These are phyloP conservation scores for Fusarium succisae DNA, from an alignment of 2,329 filamentous ascomycete species.

Conservation along the genomic window DNA sequence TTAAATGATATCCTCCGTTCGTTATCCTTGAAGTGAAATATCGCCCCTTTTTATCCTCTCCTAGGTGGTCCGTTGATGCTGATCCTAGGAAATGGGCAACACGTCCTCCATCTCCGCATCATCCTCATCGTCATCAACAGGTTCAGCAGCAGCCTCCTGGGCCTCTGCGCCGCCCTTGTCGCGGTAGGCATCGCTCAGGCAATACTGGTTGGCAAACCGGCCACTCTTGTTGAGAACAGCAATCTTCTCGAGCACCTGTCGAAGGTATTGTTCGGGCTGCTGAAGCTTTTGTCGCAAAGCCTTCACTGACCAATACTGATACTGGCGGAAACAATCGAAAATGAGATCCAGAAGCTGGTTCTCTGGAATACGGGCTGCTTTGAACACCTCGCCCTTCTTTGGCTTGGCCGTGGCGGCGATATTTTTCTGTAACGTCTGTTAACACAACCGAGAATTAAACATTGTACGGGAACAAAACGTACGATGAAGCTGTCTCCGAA, in stretches of 20 bases:
- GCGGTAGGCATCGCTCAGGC: slow-evolving; percentile 70
- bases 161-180: slow-evolving; percentile 53
- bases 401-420: slow-evolving; percentile 60
- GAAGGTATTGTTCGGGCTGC: slow-evolving; percentile 94
- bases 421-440: slow-evolving; percentile 58
- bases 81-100: slow-evolving; percentile 44
- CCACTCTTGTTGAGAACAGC: slow-evolving; percentile 85
- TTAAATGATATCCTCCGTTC: not conserved
- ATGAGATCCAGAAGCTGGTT: slow-evolving; percentile 88
- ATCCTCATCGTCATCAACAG: slow-evolving; percentile 66
- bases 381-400: slow-evolving; percentile 75
- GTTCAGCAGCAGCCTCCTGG: slow-evolving; percentile 65
- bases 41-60: not conserved
- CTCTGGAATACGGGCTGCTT: slow-evolving; percentile 89
- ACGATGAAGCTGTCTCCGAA: slow-evolving; percentile 65
- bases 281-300: slow-evolving; percentile 78
- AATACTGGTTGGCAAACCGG: slow-evolving; percentile 86
- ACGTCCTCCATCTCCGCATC: slow-evolving; percentile 86
- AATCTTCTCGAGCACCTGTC: slow-evolving; percentile 83
- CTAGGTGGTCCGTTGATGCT: not conserved
- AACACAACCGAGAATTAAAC: slow-evolving; percentile 14
- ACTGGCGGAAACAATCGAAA: slow-evolving; percentile 83
- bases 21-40: not conserved
- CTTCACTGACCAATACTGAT: slow-evolving; percentile 94
- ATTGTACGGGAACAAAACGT: slow-evolving; percentile 47